phyloP scores from a whole-genome alignment of 495 filamentous ascomycete genomes.

The Tuber magnatum region DNA sequence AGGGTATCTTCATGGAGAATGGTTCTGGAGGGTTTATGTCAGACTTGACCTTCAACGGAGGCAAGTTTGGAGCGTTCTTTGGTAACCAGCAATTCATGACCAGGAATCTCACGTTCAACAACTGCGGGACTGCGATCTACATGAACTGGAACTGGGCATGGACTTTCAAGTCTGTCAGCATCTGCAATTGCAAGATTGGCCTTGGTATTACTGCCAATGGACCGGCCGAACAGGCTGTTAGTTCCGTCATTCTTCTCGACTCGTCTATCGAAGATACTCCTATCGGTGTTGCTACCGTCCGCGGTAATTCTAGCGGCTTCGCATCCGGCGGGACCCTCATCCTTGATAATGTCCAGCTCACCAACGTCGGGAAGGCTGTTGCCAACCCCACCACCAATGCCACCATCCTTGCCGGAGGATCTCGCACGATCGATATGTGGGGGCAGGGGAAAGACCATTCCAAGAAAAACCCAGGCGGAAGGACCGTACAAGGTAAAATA shows the following conservation, averaged over 20 bases:
- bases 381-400: constrained; percentile 53
- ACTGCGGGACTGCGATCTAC: constrained; percentile 76
- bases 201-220: constrained; percentile 70
- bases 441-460: constrained; percentile 68
- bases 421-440: constrained; percentile 58
- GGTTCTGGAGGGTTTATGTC: constrained; percentile 83
- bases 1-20: constrained; percentile 97
- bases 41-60: constrained; percentile 82
- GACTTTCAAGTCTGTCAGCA: constrained; percentile 70
- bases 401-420: constrained; percentile 62
- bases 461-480: constrained; percentile 43
- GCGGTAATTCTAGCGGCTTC: constrained; percentile 8
- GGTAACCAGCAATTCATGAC: constrained; percentile 95
- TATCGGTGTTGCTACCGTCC: constrained; percentile 60
- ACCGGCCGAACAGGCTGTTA: constrained; percentile 58
- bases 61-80: constrained; percentile 73
- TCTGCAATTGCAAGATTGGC: constrained; percentile 73
- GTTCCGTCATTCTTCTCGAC: constrained; percentile 75
- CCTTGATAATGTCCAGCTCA: constrained; percentile 78
- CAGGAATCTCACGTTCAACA: constrained; percentile 82
- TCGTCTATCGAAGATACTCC: constrained; percentile 65
- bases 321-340: constrained; percentile 71
- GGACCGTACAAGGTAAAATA: constrained; percentile 49
- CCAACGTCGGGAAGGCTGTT: constrained; percentile 48
- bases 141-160: constrained; percentile 89